Percentiles rank a stretch among this genome's conserved stretches.
Conservation (phyloP, 163 green algal species). For the Scenedesmus sp. region DNA sequence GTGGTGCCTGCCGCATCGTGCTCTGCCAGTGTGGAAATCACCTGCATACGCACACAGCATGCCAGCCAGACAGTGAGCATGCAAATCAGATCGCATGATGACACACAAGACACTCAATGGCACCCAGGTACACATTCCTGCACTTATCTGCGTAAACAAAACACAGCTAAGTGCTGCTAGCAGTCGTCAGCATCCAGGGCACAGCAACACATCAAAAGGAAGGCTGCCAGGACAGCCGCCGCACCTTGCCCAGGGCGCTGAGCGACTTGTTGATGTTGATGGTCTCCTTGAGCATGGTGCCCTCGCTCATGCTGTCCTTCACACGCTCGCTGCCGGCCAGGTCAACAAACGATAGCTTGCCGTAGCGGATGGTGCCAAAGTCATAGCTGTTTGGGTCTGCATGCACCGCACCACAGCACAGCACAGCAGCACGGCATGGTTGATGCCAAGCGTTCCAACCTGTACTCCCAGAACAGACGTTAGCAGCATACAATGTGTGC, state of each 20-base stretch:
- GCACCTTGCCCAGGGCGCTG: slow-evolving; percentile 93
- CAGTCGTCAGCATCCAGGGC: neutral
- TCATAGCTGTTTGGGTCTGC: slow-evolving; percentile 56
- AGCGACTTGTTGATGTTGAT: slow-evolving; percentile 95
- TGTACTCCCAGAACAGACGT: too few species aligned
- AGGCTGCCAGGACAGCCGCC: neutral
- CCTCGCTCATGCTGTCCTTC: slow-evolving; percentile 76
- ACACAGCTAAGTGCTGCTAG: neutral
- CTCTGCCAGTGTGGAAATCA: slow-evolving; percentile 87
- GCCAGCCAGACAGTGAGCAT: neutral
- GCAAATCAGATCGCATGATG: neutral
- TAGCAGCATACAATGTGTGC: too few species aligned
- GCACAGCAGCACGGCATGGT: too few species aligned
- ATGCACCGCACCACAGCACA: neutral
- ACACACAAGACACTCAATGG: neutral
- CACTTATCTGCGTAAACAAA: neutral
- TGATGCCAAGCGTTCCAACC: too few species aligned
- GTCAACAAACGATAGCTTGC: slow-evolving; percentile 93
- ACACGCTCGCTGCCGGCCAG: slow-evolving; percentile 93
- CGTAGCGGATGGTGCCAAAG: slow-evolving; percentile 67
- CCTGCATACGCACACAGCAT: slow-evolving; percentile 55
- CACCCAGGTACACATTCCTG: too few species aligned
- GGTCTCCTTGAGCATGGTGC: slow-evolving; percentile 88
- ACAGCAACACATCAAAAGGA: neutral
- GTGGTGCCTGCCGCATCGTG: slow-evolving; percentile 58